Evolutionary conservation across 169 alveolate genomes (phyloP), one percentile per base, ranked within the genome.

Genomic region (Eimeria sp.): DNA sequence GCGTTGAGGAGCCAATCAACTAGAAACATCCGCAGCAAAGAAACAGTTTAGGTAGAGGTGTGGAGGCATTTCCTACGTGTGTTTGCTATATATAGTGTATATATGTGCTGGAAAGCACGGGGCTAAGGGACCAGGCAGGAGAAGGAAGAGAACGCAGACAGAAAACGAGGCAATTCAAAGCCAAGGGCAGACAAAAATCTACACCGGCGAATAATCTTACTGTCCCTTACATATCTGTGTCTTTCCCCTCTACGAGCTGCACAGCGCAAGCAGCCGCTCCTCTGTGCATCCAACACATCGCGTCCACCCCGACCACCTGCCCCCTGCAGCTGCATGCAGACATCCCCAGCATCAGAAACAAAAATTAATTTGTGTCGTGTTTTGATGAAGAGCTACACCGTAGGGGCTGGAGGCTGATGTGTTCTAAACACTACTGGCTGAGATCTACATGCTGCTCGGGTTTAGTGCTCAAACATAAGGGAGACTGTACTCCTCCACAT

Each of bases 241-340:
- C 95, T 40, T 45, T 76, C 30, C 91, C 94, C 76, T 88, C 86
- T 43, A 89, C 76, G 43, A 95, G 96, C 51, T 89, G 94, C 45
- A 89, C 73, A 16, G 97, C 97, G 49, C 96, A 95, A 11, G 97
- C 94, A 27, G 82, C 70, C 13, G 97, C 97, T 10, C 97, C 97
- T 27, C 97, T 58, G 27, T 95, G 97, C 88, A 95, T 89, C 97
- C 97, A 95, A 57, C 97, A 65, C 97, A 95, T 95, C 51, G 97
- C 97, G 75, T 95, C 97, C 73, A 95, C 95, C 58, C 97, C 97
- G 54, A 95, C 94, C 49, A 78, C 63, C 70, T 76, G 73, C 1
- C 97, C 97, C 34, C 86, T 84, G 76, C 72, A 95, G n/a, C 97
- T 95, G 95, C 47, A 57, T 49, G 57, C 61, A 83, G 47, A 49